Evolutionary conservation across 768 basidiomycete genomes (phyloP), one percentile per base, ranked within the genome.

Genomic region (Macrolepiota dolichaula): DNA sequence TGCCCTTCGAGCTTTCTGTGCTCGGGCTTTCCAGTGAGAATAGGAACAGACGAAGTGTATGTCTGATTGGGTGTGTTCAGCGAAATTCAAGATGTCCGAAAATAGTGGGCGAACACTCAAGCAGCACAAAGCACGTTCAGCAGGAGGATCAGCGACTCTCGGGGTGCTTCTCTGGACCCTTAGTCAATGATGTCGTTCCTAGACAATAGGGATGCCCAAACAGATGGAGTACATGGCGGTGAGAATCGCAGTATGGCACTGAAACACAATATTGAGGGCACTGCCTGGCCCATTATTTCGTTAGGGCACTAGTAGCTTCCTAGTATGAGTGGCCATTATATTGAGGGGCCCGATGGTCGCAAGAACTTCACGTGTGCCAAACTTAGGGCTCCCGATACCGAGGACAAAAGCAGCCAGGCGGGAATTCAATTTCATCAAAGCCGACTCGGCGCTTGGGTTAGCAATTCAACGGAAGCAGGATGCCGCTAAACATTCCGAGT

Each of bases 181-280:
- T 32, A 7, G 32, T 11, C 32, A 10, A 59, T 51, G 50, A 24
- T 19, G 17, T 51, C n/a, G 37, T 51, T 25, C 49, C 37, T 40
- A 40, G 24, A 52, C 57, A 52, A 51, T 35, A 27, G 38, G 55
- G 42, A 11, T 6, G n/a, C 13, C 38, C 37, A 19, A 59, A n/a
- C 36, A 51, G 29, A n/a, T 19, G 25, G 50, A 11, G 37, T n/a
- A 59, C 15, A 51, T 25, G 15, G 29, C 29, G 29, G 19, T 27
- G 38, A 50, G 57, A 51, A 50, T 47, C 36, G 40, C 57, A 51
- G 37, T 24, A 59, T 22, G 57, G 37, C 50, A 59, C 25, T 51
- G 57, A 32, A 47, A 59, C 44, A 38, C n/a, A 47, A 13, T 22
- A 15, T 47, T 24, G 7, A 53, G 7, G 29, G 29, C 29, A 32